Base-by-base conservation (phyloP, 2,329 filamentous ascomycete species). In the Chrysoporthe puriensis region DNA sequence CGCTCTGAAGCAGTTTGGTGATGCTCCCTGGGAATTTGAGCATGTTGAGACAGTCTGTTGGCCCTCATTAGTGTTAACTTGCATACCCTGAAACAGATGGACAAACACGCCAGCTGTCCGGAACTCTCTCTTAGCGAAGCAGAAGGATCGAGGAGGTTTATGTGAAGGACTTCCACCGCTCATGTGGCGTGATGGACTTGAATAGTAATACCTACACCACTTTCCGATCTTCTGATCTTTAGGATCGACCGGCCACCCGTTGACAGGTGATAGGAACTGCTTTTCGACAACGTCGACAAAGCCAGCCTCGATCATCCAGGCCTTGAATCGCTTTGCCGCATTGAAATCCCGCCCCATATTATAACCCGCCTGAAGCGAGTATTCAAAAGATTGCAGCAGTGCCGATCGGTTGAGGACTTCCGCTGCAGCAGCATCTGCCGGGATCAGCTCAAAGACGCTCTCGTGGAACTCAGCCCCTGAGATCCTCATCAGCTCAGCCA, bases 331-430 rank as follows among this genome's bases (percentile, higher is more conserved):
- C 43, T 69, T 72, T 9, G 74, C 78, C 58, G 80, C 72, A 48
- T 78, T 70, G 61, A 21, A 70, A 69, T 52, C 68, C 69, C 6
- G 69, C 64, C 66, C 70, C 58, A 52, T 76, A 0, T 71, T 71
- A 0, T 77, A 77, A 4, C 83, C 83, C 2, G 76, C 71, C 3
- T 77, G 71, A 34, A 85, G 74, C 48, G 82, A 78, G 11, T 48
- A 44, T 4, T 32, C 48, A 40, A 56, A 66, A 4, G 40, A 62
- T 13, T 43, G 5, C 16, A 50, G 18, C 5, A 66, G 46, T 18
- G 63, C 57, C 57, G 63, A 66, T 14, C 36, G 44, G 14, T 34
- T 34, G 34, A 66, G 57, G 32, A 56, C 44, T 42, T 54, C 57
- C 3, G 57, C 56, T 7, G 63, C 46, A 5, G 34, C 63, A 1